Evolutionary conservation across 2,329 filamentous ascomycete genomes (phyloP), one percentile per base, ranked within the genome.

Genomic region (Dactylonectria estremocensis): DNA sequence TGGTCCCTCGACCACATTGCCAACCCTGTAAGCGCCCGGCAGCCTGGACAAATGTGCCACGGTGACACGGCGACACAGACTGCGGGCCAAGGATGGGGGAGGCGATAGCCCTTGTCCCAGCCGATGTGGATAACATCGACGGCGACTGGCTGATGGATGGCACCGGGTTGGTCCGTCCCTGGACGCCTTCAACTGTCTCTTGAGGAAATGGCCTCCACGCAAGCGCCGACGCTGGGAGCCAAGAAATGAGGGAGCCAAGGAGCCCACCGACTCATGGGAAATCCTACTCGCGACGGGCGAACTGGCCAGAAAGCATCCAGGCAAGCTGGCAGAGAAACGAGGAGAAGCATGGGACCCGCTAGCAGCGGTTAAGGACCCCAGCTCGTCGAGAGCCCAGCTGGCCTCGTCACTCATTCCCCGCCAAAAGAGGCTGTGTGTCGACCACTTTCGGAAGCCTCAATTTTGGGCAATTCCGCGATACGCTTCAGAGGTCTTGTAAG

Each of bases 21-120:
- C 66, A 65, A 69, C 58, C 60, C 57, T 74, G 69, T 76, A 76
- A 76, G 74, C 74, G 74, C 74, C 74, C 71, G 60, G 59, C 56
- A 70, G 66, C 73, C 72, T 64, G 56, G 72, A 66, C 66, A 66
- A 66, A 58, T 71, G 61, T 63, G 66, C 64, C 64, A 67, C 61
- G 49, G 65, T n/a, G 24, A 28, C n/a, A n/a, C n/a, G n/a, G 70
- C 16, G 64, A 63, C 70, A 71, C 62, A 66, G 70, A 54, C 71
- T 67, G 62, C 67, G 40, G 68, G 61, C 66, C 69, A 68, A 73
- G 49, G 49, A 53, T 14, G 49, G 49, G 28, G 28, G 35, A 45
- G 35, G 53, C 37, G 49, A 65, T 60, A n/a, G 35, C 64, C 64
- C 64, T 61, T 57, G 62, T 64, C 53, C 16, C 61, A 40, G 43